Conservation (phyloP, 2,329 filamentous ascomycete genomes). For the Ceratocystis lukuohia region DNA sequence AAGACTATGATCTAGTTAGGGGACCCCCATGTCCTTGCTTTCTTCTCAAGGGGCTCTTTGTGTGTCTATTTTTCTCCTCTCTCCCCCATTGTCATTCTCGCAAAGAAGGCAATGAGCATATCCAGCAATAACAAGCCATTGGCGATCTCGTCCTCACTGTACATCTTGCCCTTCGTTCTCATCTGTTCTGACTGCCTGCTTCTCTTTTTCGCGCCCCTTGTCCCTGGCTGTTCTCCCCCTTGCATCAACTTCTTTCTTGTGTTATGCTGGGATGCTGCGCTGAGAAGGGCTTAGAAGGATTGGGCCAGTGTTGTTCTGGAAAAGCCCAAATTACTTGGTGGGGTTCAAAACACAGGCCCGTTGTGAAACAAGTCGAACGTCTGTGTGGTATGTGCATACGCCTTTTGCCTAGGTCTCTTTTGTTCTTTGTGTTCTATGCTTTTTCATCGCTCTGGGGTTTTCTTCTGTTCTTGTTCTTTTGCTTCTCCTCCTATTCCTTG, state of each 20-base stretch:
- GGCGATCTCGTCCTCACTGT: too few species aligned
- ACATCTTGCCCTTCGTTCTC: not conserved
- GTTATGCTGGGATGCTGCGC: not conserved
- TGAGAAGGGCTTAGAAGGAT: not conserved
- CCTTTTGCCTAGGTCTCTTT: too few species aligned
- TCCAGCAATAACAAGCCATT: too few species aligned
- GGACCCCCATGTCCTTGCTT: too few species aligned
- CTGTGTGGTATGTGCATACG: not conserved
- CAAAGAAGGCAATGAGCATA: too few species aligned
- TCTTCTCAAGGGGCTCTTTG: too few species aligned
- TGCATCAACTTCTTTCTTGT: not conserved
- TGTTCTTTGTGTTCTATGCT: not conserved
- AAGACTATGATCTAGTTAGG: not conserved
- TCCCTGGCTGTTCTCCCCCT: not conserved
- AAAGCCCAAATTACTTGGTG: not conserved
- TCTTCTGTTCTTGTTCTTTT: not conserved
- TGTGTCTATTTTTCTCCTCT: too few species aligned
- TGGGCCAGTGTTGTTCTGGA: not conserved
- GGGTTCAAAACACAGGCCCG: not conserved
- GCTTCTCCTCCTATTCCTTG: not conserved
- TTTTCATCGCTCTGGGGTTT: not conserved
- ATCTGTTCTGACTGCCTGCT: not conserved
- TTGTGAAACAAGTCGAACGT: constrained; percentile 2
- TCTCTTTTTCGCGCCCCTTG: not conserved
- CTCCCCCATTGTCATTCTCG: too few species aligned